These are phyloP conservation scores for Quercus ilex DNA, from an alignment of 306 rosid species.

Conservation along the genomic window DNA sequence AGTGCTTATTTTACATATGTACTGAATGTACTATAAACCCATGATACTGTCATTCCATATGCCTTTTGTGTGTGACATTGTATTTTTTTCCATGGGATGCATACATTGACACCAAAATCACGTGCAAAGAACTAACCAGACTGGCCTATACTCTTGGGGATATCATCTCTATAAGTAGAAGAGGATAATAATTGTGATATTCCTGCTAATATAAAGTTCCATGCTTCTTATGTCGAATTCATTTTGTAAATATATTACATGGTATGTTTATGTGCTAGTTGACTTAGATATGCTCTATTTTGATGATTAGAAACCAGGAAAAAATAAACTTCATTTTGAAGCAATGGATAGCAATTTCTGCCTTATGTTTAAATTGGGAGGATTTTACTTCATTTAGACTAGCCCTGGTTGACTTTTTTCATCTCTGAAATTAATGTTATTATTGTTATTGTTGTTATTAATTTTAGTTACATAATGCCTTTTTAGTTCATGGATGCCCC, in stretches of 20 bases:
- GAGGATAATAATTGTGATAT: neutral
- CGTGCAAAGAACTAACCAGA: too few relatives aligned
- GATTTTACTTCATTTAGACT: neutral
- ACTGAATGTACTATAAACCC: neutral
- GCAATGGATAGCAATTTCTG: neutral
- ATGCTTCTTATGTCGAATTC: neutral
- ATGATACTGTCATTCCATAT: neutral
- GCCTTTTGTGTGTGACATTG: neutral
- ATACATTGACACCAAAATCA: neutral
- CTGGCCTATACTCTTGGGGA: neutral
- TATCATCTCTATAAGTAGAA: neutral
- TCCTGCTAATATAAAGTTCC: neutral
- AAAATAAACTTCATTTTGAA: neutral
- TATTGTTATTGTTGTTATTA: neutral
- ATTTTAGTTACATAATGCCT: constrained; percentile 19
- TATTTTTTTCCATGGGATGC: neutral
- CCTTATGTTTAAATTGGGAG: neutral
- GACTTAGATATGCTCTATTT: neutral
- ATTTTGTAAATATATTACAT: neutral
- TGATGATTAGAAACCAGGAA: neutral
- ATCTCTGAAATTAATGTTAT: constrained; percentile 5
- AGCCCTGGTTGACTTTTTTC: neutral
- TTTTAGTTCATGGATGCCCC: constrained; percentile 80
- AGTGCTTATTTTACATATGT: neutral
- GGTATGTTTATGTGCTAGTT: neutral